Base-by-base conservation (phyloP, 2,329 filamentous ascomycete species). In the Verticillium nubilum region DNA sequence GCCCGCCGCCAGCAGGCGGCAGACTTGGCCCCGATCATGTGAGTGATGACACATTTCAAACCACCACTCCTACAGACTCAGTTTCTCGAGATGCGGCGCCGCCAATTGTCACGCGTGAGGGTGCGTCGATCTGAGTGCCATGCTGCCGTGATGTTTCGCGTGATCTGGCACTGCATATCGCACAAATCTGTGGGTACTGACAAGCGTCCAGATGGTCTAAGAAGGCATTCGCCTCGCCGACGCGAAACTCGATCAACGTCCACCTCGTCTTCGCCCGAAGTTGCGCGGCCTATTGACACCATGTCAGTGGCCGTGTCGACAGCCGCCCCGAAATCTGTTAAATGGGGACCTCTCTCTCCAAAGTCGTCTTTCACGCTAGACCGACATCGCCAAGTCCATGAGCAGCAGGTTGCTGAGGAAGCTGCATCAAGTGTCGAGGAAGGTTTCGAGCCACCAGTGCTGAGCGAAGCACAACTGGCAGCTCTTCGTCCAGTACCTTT, bases 311-410 rank as follows among this genome's bases (percentile, higher is more conserved):
- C 10, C 13, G 52, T 7, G 52, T 53, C 52, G 3, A 53, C 52
- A n/a, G 59, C 61, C 15, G 61, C 63, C 12, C 61, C 71, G 25
- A 80, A 80, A 61, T 76, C 76, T 1, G 79, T 83, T 1, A 64
- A 70, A 1, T 83, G 82, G 58, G 73, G 76, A 2, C 80, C 80
- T 0, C 66, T 83, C 47, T 83, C 80, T 2, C 80, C 80, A 0
- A 75, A 78, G 57, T 81, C 79, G 17, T 76, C 76, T 0, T 74
- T 69, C 58, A 80, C 79, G 0, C 76, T 82, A 66, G 69, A 72
- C 23, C 68, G 72, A 27, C 79, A 80, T 60, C 74, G 67, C 42
- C 67, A 67, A 33, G 69, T 73, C 13, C 73, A 77, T 23, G 68
- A 66, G 26, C 60, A 67, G n/a, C 65, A 67, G 3, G 62, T 64